Conservation (phyloP, 2,329 filamentous ascomycete genomes). For the Simplicillium sp. region DNA sequence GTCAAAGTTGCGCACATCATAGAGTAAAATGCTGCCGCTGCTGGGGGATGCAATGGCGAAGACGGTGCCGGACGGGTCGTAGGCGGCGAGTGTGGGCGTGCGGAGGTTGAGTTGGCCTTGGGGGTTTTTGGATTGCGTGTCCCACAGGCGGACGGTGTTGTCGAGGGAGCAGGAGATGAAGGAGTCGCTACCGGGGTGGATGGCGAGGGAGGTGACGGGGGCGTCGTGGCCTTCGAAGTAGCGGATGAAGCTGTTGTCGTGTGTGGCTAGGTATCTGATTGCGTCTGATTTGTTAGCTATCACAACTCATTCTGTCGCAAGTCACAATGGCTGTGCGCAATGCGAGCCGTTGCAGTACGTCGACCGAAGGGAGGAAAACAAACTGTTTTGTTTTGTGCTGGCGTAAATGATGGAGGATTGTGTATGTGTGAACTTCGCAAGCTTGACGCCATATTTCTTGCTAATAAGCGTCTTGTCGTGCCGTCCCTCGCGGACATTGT, state of each 20-base stretch:
- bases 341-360: background rate
- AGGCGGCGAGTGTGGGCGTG: constrained; percentile 74
- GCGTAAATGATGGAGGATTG: constrained; percentile 88
- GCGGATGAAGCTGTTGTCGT: constrained; percentile 92
- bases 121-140: constrained; percentile 69
- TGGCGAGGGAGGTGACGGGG: constrained; percentile 70
- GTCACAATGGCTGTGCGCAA: background rate
- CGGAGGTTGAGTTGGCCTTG: constrained; percentile 74
- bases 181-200: constrained; percentile 80
- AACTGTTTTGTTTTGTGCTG: constrained; percentile 87
- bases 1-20: constrained; percentile 89
- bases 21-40: constrained; percentile 73
- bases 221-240: constrained; percentile 91
- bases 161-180: constrained; percentile 90
- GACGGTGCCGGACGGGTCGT: constrained; percentile 84
- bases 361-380: constrained; percentile 7
- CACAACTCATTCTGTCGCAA: too few species aligned
- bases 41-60: constrained; percentile 82
- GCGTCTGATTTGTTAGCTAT: too few species aligned
- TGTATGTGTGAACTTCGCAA: constrained; percentile 90
- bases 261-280: constrained; percentile 78
- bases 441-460: constrained; percentile 93
- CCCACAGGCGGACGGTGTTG: constrained; percentile 87
- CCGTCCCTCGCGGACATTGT: constrained; percentile 84
- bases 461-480: constrained; percentile 83